phyloP scores from a whole-genome alignment of 2,329 filamentous ascomycete species.

The Trichothecium sympodiale region DNA sequence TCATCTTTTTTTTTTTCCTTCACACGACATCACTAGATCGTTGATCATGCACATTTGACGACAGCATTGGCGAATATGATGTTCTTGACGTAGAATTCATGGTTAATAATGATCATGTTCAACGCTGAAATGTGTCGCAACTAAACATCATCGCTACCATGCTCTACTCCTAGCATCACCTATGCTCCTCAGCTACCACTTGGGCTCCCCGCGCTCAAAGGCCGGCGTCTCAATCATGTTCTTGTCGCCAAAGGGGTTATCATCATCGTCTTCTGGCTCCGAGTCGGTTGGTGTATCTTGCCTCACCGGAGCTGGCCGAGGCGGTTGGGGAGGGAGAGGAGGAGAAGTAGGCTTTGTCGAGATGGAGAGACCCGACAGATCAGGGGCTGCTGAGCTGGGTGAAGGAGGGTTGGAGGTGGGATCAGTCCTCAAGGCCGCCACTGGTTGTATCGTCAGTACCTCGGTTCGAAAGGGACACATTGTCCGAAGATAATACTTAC shows the following conservation, averaged over 20 bases:
- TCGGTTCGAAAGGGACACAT: too few relatives aligned
- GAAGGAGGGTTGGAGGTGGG: conserved; percentile 29
- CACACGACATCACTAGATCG: too few relatives aligned
- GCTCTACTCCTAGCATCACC: too few relatives aligned
- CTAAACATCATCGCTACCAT: too few relatives aligned
- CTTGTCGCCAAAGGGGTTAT: conserved; percentile 77
- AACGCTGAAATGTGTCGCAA: too few relatives aligned
- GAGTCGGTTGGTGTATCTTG: conserved; percentile 35
- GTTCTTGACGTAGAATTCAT: too few relatives aligned
- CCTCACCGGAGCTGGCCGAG: conserved; percentile 23
- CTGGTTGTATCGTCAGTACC: conserved; percentile 18
- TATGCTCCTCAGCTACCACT: too few relatives aligned
- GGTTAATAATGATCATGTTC: too few relatives aligned
- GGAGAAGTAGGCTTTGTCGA: conserved; percentile 17
- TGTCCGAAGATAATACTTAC: conserved; percentile 22
- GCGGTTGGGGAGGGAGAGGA: conserved; percentile 34
- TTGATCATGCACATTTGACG: too few relatives aligned
- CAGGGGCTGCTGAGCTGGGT: conserved; percentile 27
- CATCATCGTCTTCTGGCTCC: conserved; percentile 45
- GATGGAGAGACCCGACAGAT: conserved; percentile 34
- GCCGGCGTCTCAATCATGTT: conserved; percentile 48
- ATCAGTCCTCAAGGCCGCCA: conserved; percentile 36
- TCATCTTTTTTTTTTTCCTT: too few relatives aligned
- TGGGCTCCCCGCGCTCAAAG: conserved; percentile 17
- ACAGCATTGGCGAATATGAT: too few relatives aligned